Conservation (phyloP, 352 stramenopile genomes). For the Pythium brachiatum region DNA sequence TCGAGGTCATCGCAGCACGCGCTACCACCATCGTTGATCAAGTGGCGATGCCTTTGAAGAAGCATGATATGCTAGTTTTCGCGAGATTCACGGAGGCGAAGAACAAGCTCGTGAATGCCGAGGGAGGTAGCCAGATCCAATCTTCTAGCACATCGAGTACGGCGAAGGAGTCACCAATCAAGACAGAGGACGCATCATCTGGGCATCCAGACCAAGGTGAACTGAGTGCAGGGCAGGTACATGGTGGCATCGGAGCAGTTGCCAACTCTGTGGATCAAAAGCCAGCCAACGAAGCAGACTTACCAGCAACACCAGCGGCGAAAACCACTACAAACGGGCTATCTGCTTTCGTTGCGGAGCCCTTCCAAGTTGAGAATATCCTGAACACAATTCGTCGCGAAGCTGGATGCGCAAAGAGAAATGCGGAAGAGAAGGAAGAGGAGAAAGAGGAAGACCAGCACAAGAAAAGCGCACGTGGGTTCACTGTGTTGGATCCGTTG, state of each 20-base stretch:
- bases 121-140: neutral
- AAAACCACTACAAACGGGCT: neutral
- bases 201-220: neutral
- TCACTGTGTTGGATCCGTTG: slow-evolving; percentile 55
- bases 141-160: neutral
- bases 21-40: slow-evolving; percentile 34
- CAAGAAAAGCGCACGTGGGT: slow-evolving; percentile 16
- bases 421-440: slow-evolving; percentile 10
- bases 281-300: neutral
- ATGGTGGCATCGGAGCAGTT: too few relatives aligned
- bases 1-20: slow-evolving; percentile 42
- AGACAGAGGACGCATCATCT: neutral
- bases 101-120: slow-evolving; percentile 14
- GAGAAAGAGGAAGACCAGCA: slow-evolving; percentile 20
- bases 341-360: slow-evolving; percentile 16
- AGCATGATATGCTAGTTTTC: slow-evolving; percentile 64
- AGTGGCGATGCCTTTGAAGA: slow-evolving; percentile 47
- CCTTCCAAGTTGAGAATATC: slow-evolving; percentile 44
- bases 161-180: neutral
- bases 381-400: slow-evolving; percentile 70
- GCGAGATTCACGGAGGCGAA: slow-evolving; percentile 28
- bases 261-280: neutral
- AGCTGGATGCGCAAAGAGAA: slow-evolving; percentile 51
- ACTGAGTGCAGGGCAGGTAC: neutral
- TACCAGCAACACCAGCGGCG: neutral